These are phyloP conservation scores for Exophiala aquamarina DNA, from an alignment of 2,329 filamentous ascomycete genomes.

Conservation along the genomic window DNA sequence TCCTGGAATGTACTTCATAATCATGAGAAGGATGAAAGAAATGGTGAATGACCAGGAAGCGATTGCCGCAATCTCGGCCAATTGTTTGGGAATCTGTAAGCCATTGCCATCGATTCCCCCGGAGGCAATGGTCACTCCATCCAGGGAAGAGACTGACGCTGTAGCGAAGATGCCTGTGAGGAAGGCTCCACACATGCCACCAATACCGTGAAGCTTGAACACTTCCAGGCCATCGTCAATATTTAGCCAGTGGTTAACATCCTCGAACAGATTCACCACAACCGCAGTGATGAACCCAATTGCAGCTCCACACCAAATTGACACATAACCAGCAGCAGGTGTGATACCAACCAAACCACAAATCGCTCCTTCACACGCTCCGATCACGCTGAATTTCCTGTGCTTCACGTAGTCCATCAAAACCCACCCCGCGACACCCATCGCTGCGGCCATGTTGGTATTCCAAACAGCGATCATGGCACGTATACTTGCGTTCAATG, in stretches of 20 bases:
- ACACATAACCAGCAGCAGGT: slow-evolving; percentile 81
- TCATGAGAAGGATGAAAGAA: slow-evolving; percentile 51
- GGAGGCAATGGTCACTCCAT: slow-evolving; percentile 47
- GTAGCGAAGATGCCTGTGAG: slow-evolving; percentile 59
- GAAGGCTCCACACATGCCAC: slow-evolving; percentile 59
- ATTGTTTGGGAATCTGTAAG: slow-evolving; percentile 55
- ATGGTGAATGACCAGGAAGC: slow-evolving; percentile 55
- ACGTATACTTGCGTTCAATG: slow-evolving; percentile 75
- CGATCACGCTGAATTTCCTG: slow-evolving; percentile 86
- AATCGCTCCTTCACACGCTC: slow-evolving; percentile 88
- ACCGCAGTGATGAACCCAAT: slow-evolving; percentile 58
- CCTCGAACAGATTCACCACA: slow-evolving; percentile 50
- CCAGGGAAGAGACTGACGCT: slow-evolving; percentile 43
- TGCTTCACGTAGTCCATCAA: slow-evolving; percentile 82
- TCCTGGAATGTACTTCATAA: slow-evolving; percentile 50
- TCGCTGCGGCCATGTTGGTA: slow-evolving; percentile 80
- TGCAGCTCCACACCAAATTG: slow-evolving; percentile 63
- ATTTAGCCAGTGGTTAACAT: slow-evolving; percentile 54
- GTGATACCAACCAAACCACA: slow-evolving; percentile 89
- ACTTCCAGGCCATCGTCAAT: slow-evolving; percentile 62
- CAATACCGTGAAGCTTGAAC: slow-evolving; percentile 43
- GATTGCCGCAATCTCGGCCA: slow-evolving; percentile 57
- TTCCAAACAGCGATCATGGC: slow-evolving; percentile 84
- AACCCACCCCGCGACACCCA: slow-evolving; percentile 79
- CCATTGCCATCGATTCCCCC: slow-evolving; percentile 57